Conservation (phyloP, 2,329 filamentous ascomycete species). For the Ophiostoma perfectum region DNA sequence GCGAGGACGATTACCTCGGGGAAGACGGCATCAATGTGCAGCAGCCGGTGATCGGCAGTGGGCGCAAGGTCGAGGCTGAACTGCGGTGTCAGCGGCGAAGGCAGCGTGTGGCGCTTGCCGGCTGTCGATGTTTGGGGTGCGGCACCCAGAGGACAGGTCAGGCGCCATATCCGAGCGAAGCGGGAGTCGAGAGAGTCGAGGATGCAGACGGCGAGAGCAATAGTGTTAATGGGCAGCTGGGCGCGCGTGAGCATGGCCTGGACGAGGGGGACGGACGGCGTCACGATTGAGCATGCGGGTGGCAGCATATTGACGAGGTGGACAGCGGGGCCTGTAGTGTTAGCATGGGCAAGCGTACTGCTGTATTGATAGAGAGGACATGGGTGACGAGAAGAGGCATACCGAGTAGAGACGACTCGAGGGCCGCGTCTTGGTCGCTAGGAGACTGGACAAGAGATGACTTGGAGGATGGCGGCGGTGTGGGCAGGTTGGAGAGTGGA, state of each 20-base stretch:
- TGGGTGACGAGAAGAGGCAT: slow-evolving; percentile 16
- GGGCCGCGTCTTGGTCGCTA: background rate
- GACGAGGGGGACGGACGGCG: slow-evolving; percentile 53
- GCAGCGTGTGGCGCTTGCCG: slow-evolving; percentile 46
- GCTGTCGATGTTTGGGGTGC: background rate
- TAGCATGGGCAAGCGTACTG: background rate
- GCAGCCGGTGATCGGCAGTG: slow-evolving; percentile 31
- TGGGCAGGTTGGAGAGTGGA: slow-evolving; percentile 62
- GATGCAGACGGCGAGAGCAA: slow-evolving; percentile 61
- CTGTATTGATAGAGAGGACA: slow-evolving; percentile 7
- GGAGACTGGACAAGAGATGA: slow-evolving; percentile 26
- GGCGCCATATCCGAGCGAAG: slow-evolving; percentile 59
- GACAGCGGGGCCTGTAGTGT: slow-evolving; percentile 52
- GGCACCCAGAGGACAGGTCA: slow-evolving; percentile 48
- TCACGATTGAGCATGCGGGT: slow-evolving; percentile 54
- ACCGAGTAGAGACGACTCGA: slow-evolving; percentile 33
- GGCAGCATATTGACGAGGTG: slow-evolving; percentile 63
- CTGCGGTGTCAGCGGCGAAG: slow-evolving; percentile 33
- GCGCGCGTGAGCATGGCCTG: slow-evolving; percentile 57
- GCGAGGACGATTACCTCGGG: slow-evolving; percentile 60
- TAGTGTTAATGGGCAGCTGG: slow-evolving; percentile 53
- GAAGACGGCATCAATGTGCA: slow-evolving; percentile 56
- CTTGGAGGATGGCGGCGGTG: slow-evolving; percentile 45
- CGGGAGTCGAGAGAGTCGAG: slow-evolving; percentile 59
- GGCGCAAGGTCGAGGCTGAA: slow-evolving; percentile 26